phyloP scores from a whole-genome alignment of 768 basidiomycete species.

The Mycena albidolilacea region DNA sequence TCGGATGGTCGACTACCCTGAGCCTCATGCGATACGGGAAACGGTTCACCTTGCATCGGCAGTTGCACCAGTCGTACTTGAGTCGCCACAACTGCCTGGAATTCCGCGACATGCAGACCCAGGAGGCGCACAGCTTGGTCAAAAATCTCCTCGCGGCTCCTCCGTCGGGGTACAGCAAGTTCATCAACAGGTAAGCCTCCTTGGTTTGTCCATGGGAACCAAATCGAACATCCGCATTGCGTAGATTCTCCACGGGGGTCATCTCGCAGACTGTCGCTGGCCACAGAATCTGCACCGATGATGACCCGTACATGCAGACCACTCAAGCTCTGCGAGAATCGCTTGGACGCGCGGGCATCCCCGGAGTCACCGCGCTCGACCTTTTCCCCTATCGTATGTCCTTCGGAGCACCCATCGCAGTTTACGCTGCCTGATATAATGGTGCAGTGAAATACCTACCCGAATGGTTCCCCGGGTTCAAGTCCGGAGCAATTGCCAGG shows the following conservation, averaged over 20 bases:
- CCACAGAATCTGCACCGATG: background rate
- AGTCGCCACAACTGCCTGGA: slow-evolving; percentile 38
- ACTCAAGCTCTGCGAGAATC: background rate
- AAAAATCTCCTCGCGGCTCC: slow-evolving; percentile 45
- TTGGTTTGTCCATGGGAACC: too few relatives aligned
- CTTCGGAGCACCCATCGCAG: background rate
- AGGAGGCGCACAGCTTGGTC: slow-evolving; percentile 51
- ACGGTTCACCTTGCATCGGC: slow-evolving; percentile 43
- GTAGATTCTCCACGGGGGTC: background rate
- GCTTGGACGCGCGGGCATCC: background rate
- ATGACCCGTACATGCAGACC: background rate
- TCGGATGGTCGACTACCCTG: slow-evolving; percentile 41
- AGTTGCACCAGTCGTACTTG: slow-evolving; percentile 21
- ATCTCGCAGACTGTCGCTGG: background rate
- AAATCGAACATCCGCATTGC: too few relatives aligned
- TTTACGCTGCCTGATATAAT: slow-evolving; percentile 25
- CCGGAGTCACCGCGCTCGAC: background rate
- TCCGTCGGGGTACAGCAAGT: slow-evolving; percentile 26
- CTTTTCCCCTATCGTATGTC: background rate
- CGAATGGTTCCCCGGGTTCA: slow-evolving; percentile 30
- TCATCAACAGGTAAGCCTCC: background rate
- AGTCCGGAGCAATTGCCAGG: slow-evolving; percentile 52
- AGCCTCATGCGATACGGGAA: slow-evolving; percentile 43
- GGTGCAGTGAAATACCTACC: slow-evolving; percentile 55
- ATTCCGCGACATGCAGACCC: slow-evolving; percentile 47